These are phyloP conservation scores for Dunaliella primolecta DNA, from an alignment of 139 green algal species.

Conservation along the genomic window DNA sequence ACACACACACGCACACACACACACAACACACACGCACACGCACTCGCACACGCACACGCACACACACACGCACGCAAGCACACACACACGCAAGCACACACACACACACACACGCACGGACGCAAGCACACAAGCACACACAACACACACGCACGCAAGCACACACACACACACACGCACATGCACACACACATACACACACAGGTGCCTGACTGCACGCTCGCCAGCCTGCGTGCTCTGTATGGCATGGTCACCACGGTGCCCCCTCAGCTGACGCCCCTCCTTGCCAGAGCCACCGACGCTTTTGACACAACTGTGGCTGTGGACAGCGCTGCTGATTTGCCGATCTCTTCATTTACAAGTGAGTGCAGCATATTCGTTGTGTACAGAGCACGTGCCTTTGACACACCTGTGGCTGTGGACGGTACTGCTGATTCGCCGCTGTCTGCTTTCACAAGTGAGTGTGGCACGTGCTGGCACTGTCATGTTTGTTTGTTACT, in stretches of 20 bases:
- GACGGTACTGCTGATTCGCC: not conserved
- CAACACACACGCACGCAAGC: not conserved
- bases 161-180: not conserved
- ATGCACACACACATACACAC: not conserved
- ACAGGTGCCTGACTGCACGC: not conserved
- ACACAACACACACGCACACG: not conserved
- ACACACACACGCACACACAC: conserved; percentile 24
- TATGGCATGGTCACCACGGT: not conserved
- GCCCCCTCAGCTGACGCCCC: not conserved
- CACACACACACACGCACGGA: not conserved
- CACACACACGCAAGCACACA: not conserved
- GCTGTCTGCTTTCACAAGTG: not conserved
- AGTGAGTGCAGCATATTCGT: too few relatives aligned
- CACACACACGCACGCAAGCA: not conserved
- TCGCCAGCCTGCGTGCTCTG: not conserved
- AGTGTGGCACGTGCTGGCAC: too few relatives aligned
- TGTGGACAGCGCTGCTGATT: not conserved
- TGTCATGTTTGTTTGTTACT: too few relatives aligned
- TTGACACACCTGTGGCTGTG: not conserved
- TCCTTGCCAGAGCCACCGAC: not conserved
- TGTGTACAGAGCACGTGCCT: too few relatives aligned
- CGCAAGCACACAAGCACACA: not conserved
- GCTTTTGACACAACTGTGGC: not conserved
- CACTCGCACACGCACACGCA: not conserved
- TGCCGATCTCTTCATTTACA: not conserved